Percentiles rank a stretch among this genome's conserved stretches.
phyloP scores from a whole-genome alignment of 2,329 filamentous ascomycete species.

The Fusarium sp. region DNA sequence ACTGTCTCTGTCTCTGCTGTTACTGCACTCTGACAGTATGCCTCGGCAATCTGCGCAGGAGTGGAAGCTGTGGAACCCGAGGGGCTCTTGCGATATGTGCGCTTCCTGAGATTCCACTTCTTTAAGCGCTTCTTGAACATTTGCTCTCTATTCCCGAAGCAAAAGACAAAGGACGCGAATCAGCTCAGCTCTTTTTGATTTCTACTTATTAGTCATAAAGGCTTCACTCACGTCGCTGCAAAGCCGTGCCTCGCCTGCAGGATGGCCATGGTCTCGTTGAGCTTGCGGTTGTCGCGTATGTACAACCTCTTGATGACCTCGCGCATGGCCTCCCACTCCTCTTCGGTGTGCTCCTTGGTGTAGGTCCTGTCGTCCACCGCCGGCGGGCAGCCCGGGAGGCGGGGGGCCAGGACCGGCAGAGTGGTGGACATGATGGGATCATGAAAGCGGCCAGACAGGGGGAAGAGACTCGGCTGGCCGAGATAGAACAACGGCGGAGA shows the following conservation, averaged over 20 bases:
- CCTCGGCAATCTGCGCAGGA: conserved; percentile 26
- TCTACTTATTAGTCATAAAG: not conserved
- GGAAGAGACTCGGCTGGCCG: not conserved
- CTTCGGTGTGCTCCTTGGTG: conserved; percentile 51
- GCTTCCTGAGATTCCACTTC: conserved; percentile 54
- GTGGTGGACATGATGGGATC: conserved; percentile 42
- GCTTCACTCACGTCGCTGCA: conserved; percentile 51
- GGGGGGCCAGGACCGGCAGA: conserved; percentile 50
- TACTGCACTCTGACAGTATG: conserved; percentile 18
- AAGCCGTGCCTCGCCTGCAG: conserved; percentile 51
- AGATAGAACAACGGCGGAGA: not conserved
- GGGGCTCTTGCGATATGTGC: conserved; percentile 49
- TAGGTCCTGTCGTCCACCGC: conserved; percentile 41
- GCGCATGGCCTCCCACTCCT: conserved; percentile 50
- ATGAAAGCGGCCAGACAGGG: conserved; percentile 28
- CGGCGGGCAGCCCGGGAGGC: conserved; percentile 46
- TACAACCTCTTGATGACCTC: conserved; percentile 50
- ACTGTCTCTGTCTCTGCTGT: not conserved
- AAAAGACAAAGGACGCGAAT: conserved; percentile 8
- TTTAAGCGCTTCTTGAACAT: conserved; percentile 56
- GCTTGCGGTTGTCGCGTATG: conserved; percentile 51
- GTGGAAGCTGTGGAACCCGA: conserved; percentile 36
- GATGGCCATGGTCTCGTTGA: conserved; percentile 53
- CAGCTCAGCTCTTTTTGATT: conserved; percentile 13
- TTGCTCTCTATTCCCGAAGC: conserved; percentile 47